Percentiles rank a stretch among this genome's conserved stretches.
These are phyloP conservation scores for Sporisorium graminicola DNA, from an alignment of 1,284 basidiomycete genomes.

Conservation along the genomic window DNA sequence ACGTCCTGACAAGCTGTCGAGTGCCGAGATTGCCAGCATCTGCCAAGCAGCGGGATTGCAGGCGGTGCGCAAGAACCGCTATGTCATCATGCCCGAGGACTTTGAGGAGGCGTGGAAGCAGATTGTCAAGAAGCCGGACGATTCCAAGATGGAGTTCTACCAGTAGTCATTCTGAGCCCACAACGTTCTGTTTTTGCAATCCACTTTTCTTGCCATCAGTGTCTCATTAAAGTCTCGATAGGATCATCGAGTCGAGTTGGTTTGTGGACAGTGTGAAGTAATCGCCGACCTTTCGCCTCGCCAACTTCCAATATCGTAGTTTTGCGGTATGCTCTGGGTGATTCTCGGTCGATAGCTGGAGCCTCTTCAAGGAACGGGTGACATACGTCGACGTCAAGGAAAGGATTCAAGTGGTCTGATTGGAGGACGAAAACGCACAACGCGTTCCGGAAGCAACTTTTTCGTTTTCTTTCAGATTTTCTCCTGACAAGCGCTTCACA, in stretches of 20 bases:
- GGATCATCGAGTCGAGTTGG: not conserved
- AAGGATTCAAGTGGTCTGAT: constrained; percentile 2
- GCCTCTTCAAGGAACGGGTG: no score
- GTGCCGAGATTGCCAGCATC: constrained; percentile 94
- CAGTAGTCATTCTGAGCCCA: constrained; percentile 33
- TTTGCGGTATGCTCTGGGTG: no score
- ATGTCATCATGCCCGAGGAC: constrained; percentile 94
- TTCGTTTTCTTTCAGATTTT: not conserved
- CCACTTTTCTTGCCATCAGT: constrained; percentile 5
- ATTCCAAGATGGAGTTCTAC: constrained; percentile 68
- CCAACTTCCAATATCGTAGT: no score
- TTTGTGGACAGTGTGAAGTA: not conserved
- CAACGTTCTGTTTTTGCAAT: constrained; percentile 15
- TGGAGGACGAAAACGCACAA: not conserved
- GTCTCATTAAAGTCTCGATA: not conserved
- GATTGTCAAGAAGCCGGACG: constrained; percentile 67
- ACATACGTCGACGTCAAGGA: not conserved
- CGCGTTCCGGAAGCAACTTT: constrained; percentile 6
- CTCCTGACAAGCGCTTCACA: not conserved
- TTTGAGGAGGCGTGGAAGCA: constrained; percentile 77
- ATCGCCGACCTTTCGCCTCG: no score
- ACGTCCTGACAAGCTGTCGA: constrained; percentile 92
- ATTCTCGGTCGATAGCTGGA: not conserved
- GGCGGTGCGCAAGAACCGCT: constrained; percentile 97
- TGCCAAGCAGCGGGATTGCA: constrained; percentile 97